A percentile compares a stretch with the other conserved stretches of the same genome.
phyloP scores from a whole-genome alignment of 768 basidiomycete species.

The Russula olivacea region DNA sequence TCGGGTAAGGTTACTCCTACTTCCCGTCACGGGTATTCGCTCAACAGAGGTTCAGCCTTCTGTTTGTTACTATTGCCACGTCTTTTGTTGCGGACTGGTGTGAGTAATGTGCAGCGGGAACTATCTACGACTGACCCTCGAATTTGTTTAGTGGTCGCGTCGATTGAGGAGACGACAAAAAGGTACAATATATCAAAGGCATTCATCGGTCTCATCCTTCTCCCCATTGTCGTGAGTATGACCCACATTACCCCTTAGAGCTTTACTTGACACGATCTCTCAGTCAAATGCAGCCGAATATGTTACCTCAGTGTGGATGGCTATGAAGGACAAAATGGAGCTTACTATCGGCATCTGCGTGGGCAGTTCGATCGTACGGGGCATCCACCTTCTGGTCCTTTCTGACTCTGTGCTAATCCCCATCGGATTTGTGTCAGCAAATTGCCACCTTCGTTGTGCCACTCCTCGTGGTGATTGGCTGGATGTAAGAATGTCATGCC shows the following conservation, averaged over 20 bases:
- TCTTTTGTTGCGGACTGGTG: constrained; percentile 86
- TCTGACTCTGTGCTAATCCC: background rate
- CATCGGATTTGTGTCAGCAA: constrained; percentile 44
- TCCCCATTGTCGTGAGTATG: constrained; percentile 76
- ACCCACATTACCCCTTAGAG: background rate
- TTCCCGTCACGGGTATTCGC: background rate
- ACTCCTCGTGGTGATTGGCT: constrained; percentile 81
- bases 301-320: constrained; percentile 83
- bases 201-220: constrained; percentile 81
- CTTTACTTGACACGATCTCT: background rate
- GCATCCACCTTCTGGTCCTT: background rate
- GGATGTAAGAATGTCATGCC: constrained; percentile 51
- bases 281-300: constrained; percentile 85
- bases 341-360: constrained; percentile 76
- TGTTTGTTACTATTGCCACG: constrained; percentile 72
- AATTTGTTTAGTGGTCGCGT: constrained; percentile 61
- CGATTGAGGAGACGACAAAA: constrained; percentile 85
- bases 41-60: constrained; percentile 41
- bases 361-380: constrained; percentile 70
- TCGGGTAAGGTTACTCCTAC: constrained; percentile 38
- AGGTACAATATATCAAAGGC: constrained; percentile 75
- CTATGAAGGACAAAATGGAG: constrained; percentile 67
- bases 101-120: constrained; percentile 36
- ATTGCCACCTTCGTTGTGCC: constrained; percentile 85
- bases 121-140: constrained; percentile 4